Evolutionary conservation across 768 basidiomycete genomes (phyloP).

Genomic region (Pilatotrama ljubarskyi): DNA sequence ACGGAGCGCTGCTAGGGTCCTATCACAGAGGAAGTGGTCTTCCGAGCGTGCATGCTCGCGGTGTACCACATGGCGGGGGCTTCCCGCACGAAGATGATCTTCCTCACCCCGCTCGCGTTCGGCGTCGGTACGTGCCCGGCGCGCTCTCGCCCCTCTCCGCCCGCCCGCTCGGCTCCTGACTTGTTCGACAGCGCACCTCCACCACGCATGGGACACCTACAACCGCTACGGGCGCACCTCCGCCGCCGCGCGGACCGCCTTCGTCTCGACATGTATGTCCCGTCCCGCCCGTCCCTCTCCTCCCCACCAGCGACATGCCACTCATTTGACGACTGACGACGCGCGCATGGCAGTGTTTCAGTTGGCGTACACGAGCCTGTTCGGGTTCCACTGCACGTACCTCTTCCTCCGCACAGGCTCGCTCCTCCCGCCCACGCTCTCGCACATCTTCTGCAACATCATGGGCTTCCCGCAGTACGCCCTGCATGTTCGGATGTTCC

Average conservation of each 20-base stretch:
- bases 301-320: background rate
- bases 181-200: conserved; percentile 69
- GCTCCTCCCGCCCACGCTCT: conserved; percentile 69
- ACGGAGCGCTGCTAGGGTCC: conserved; percentile 61
- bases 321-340: no score
- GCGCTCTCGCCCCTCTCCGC: background rate
- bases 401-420: conserved; percentile 87
- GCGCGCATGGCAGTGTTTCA: conserved; percentile 66
- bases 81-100: conserved; percentile 61
- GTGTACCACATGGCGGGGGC: conserved; percentile 68
- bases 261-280: conserved; percentile 52
- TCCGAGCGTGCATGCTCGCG: conserved; percentile 80
- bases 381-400: conserved; percentile 86
- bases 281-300: conserved; percentile 13
- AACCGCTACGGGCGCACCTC: conserved; percentile 68
- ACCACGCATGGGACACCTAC: conserved; percentile 90
- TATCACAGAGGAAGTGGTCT: conserved; percentile 90
- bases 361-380: conserved; percentile 86
- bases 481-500: conserved; percentile 55
- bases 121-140: conserved; percentile 65
- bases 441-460: conserved; percentile 91
- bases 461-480: conserved; percentile 84
- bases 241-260: conserved; percentile 64
- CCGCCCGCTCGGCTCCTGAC: background rate
- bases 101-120: conserved; percentile 82